These are phyloP conservation scores for Vigna angularis DNA, from an alignment of 306 rosid genomes.

Conservation along the genomic window DNA sequence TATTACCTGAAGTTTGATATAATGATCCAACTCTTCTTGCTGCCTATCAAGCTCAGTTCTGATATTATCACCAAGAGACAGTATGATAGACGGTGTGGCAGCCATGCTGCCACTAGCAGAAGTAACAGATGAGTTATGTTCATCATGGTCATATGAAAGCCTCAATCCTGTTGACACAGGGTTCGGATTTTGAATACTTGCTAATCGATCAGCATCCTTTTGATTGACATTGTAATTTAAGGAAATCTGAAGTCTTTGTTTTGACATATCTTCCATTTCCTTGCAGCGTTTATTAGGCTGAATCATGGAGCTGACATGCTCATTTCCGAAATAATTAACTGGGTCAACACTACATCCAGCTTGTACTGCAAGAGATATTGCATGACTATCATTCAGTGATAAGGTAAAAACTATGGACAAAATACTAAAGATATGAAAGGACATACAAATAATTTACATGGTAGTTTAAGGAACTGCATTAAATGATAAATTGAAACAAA, in stretches of 20 bases:
- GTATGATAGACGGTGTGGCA: slow-evolving; percentile 66
- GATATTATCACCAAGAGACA: slow-evolving; percentile 75
- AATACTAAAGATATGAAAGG: slow-evolving; percentile 27
- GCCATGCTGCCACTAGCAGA: slow-evolving; percentile 91
- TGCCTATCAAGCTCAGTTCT: slow-evolving; percentile 82
- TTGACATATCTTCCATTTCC: slow-evolving; percentile 74
- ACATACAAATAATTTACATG: neutral
- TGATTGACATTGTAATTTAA: slow-evolving; percentile 71
- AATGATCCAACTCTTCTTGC: slow-evolving; percentile 82
- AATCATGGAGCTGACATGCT: slow-evolving; percentile 66
- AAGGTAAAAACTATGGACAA: slow-evolving; percentile 31
- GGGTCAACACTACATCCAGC: slow-evolving; percentile 80
- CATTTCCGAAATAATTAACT: slow-evolving; percentile 78
- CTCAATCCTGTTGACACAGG: slow-evolving; percentile 91
- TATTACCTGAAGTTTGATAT: slow-evolving; percentile 79
- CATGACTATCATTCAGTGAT: slow-evolving; percentile 35
- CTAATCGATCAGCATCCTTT: slow-evolving; percentile 74
- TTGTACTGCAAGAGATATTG: slow-evolving; percentile 62
- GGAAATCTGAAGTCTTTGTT: slow-evolving; percentile 85
- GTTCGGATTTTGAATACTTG: slow-evolving; percentile 77
- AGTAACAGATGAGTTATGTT: slow-evolving; percentile 89
- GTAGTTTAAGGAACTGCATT: neutral
- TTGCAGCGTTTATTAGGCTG: slow-evolving; percentile 69
- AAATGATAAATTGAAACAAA: neutral
- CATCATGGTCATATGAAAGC: slow-evolving; percentile 91